Conservation (phyloP, 1,284 basidiomycete genomes). For the Puccinia triticina region DNA sequence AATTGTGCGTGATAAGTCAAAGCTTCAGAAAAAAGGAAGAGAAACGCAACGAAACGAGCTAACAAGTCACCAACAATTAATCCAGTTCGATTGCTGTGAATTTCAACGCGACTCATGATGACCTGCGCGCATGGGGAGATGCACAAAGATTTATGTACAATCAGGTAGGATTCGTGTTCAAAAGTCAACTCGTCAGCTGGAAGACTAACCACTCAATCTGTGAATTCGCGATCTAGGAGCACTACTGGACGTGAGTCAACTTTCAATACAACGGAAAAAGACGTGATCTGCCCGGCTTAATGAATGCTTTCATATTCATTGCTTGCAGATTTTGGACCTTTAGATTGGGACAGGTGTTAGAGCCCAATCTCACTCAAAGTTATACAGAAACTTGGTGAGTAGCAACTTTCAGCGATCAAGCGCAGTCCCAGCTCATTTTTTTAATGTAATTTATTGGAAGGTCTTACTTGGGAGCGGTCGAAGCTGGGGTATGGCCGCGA, state of each 20-base stretch:
- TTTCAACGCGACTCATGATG: slow-evolving; percentile 67
- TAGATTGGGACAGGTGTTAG: slow-evolving; percentile 64
- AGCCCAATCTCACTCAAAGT: background rate
- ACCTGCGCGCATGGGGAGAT: slow-evolving; percentile 66
- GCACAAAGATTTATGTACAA: slow-evolving; percentile 73
- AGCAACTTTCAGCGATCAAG: background rate
- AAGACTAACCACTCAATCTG: background rate
- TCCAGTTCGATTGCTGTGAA: slow-evolving; percentile 71
- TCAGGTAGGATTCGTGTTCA: slow-evolving; percentile 63
- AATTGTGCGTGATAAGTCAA: slow-evolving; percentile 29
- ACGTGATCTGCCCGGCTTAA: background rate
- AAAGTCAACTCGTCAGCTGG: background rate
- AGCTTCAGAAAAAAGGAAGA: background rate
- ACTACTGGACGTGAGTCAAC: slow-evolving; percentile 44
- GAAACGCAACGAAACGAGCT: too few relatives aligned
- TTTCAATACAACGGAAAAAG: background rate
- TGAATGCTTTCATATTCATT: background rate
- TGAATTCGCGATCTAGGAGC: background rate
- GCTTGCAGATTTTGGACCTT: slow-evolving; percentile 70
- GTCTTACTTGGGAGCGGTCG: slow-evolving; percentile 72
- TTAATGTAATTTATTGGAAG: slow-evolving; percentile 60
- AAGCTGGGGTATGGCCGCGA: slow-evolving; percentile 67
- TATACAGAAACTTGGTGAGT: slow-evolving; percentile 19
- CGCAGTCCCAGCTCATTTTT: background rate
- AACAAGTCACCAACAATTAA: background rate